These are phyloP conservation scores for Aspergillus quadrilineatus DNA, from an alignment of 2,329 filamentous ascomycete genomes.

Conservation along the genomic window DNA sequence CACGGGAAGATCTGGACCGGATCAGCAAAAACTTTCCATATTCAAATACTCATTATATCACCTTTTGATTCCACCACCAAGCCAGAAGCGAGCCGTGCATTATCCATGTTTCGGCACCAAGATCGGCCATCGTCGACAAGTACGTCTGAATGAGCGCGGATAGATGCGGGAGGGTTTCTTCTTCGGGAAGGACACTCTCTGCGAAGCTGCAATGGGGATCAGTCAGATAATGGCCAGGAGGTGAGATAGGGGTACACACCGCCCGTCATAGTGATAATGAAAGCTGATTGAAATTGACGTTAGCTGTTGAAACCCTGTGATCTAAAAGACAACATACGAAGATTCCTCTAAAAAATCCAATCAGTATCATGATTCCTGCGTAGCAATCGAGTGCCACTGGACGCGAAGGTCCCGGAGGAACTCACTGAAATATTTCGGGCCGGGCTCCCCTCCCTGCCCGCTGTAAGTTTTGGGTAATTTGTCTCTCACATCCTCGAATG, in stretches of 20 bases:
- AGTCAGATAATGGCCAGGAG: constrained; percentile 9
- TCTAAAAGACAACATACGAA: constrained; percentile 31
- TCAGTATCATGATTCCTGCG: constrained; percentile 9
- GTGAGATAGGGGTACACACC: constrained; percentile 22
- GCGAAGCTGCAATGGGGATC: constrained; percentile 47
- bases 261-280: constrained; percentile 58
- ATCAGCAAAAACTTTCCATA: neutral
- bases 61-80: constrained; percentile 63
- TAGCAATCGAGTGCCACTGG: constrained; percentile 12
- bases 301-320: constrained; percentile 2
- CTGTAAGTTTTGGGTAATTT: constrained; percentile 42
- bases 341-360: constrained; percentile 42
- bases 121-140: constrained; percentile 55
- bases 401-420: constrained; percentile 15
- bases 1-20: constrained; percentile 54
- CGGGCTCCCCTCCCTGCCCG: constrained; percentile 39
- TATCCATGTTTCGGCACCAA: constrained; percentile 61
- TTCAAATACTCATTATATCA: constrained; percentile 19
- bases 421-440: constrained; percentile 53
- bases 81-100: constrained; percentile 62
- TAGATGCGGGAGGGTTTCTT: constrained; percentile 50
- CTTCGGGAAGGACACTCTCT: constrained; percentile 43
- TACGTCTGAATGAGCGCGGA: constrained; percentile 56
- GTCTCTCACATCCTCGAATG: constrained; percentile 47
- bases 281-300: constrained; percentile 38